Percentiles rank a stretch among this genome's conserved stretches.
Conservation (phyloP, 192 early-diverging fungal species). For the Coemansia sp. region DNA sequence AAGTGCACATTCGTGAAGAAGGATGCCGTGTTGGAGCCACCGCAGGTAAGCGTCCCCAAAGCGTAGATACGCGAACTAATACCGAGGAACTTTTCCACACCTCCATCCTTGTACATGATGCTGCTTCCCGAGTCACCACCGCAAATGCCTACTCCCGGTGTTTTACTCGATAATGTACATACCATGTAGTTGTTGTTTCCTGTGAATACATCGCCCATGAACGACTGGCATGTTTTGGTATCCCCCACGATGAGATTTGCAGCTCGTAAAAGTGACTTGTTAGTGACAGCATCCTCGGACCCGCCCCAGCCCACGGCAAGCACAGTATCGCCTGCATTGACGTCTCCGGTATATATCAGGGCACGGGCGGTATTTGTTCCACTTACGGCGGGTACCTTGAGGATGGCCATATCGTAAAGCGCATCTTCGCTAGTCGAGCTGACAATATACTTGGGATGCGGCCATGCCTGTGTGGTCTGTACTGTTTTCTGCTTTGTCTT, state of each 20-base stretch:
- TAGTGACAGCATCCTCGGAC: neutral
- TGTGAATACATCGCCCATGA: conserved; percentile 1
- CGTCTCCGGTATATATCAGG: conserved; percentile 3
- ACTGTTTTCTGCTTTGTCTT: conserved; percentile 3
- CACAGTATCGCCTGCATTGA: conserved; percentile 6
- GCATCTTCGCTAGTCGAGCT: neutral
- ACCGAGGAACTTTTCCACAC: conserved; percentile 7
- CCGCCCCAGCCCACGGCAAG: conserved; percentile 27
- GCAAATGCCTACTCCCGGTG: conserved; percentile 10
- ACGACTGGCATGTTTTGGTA: conserved; percentile 1
- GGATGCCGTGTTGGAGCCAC: conserved; percentile 10
- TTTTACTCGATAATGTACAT: conserved; percentile 13
- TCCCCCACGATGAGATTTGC: conserved; percentile 14
- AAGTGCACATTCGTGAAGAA: conserved; percentile 15
- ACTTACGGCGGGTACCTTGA: conserved; percentile 1
- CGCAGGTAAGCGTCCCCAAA: conserved; percentile 4
- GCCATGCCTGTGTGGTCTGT: neutral
- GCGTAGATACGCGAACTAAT: conserved; percentile 2
- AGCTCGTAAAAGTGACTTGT: neutral
- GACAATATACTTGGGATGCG: conserved; percentile 9
- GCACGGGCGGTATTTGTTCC: neutral
- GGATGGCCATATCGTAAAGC: conserved; percentile 20
- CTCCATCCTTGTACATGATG: neutral
- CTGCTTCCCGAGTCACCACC: conserved; percentile 23
- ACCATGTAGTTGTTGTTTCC: conserved; percentile 5